Evolutionary conservation across 306 rosid genomes (phyloP).

Genomic region (Malus asiatica): DNA sequence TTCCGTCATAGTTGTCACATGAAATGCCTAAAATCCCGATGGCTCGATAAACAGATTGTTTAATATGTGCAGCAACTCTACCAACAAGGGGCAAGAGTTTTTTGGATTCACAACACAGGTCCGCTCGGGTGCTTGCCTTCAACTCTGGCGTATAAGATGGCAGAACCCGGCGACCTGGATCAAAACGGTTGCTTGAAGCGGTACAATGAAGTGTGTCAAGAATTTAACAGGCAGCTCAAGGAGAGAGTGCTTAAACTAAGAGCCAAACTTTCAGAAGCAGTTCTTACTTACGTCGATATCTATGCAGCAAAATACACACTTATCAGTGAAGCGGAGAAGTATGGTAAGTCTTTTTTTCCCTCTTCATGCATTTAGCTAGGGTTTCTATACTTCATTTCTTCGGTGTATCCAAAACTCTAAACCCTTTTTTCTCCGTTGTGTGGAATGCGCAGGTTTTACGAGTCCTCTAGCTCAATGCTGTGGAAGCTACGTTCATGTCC

Average conservation of each 20-base stretch:
- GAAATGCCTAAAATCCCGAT: background rate
- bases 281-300: conserved; percentile 12
- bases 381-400: background rate
- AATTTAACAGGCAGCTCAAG: conserved; percentile 22
- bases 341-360: conserved; percentile 6
- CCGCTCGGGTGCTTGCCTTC: conserved; percentile 25
- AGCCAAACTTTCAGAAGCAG: conserved; percentile 3
- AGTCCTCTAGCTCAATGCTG: conserved; percentile 22
- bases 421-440: background rate
- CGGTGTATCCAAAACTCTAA: background rate
- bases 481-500: background rate
- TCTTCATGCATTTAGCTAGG: background rate
- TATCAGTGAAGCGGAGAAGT: conserved; percentile 16
- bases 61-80: conserved; percentile 13
- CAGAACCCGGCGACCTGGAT: background rate
- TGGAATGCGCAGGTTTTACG: conserved; percentile 16
- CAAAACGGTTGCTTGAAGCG: conserved; percentile 13
- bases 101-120: conserved; percentile 28
- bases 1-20: background rate
- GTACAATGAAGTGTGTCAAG: conserved; percentile 11
- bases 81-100: conserved; percentile 10
- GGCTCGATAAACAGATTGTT: background rate
- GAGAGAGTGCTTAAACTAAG: conserved; percentile 16
- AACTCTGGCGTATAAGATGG: background rate
- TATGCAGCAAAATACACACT: conserved; percentile 15